phyloP scores from a whole-genome alignment of 2,329 filamentous ascomycete genomes.

The Metarhizium anisopliae region DNA sequence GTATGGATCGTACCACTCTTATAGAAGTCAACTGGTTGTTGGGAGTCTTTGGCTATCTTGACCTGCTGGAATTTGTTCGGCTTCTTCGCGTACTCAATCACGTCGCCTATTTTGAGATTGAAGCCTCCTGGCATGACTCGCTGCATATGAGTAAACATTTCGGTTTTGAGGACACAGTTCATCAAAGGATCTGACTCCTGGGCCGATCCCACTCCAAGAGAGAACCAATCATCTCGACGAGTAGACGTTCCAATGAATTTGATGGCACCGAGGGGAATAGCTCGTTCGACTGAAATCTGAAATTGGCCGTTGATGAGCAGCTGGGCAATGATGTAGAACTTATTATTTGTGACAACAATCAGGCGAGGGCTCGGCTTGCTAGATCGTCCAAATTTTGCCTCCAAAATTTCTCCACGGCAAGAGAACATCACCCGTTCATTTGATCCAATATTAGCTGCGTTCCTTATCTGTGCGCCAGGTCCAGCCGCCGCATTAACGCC shows the following conservation, averaged over 20 bases:
- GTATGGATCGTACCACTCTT: conserved; percentile 92
- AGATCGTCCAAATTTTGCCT: conserved; percentile 92
- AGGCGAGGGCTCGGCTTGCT: conserved; percentile 87
- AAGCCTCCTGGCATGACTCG: conserved; percentile 70
- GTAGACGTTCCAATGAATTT: conserved; percentile 78
- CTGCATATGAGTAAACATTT: conserved; percentile 89
- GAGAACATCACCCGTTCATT: conserved; percentile 80
- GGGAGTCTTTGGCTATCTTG: conserved; percentile 84
- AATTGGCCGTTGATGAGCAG: conserved; percentile 72
- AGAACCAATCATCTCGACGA: conserved; percentile 93
- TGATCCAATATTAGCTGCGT: conserved; percentile 58
- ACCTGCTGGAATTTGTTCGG: conserved; percentile 83
- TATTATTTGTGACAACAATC: conserved; percentile 74
- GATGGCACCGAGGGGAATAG: conserved; percentile 76
- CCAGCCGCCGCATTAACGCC: conserved; percentile 75
- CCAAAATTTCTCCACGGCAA: conserved; percentile 78
- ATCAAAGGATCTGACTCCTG: conserved; percentile 91
- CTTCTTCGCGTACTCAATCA: conserved; percentile 95
- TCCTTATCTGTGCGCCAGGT: conserved; percentile 72
- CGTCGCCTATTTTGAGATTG: conserved; percentile 72
- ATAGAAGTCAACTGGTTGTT: conserved; percentile 71
- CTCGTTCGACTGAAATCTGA: conserved; percentile 71
- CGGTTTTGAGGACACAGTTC: conserved; percentile 92
- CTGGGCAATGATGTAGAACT: conserved; percentile 85
- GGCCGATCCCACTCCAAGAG: conserved; percentile 77